Conservation (phyloP, 495 filamentous ascomycete species). For the Pseudotulostoma volvatum region DNA sequence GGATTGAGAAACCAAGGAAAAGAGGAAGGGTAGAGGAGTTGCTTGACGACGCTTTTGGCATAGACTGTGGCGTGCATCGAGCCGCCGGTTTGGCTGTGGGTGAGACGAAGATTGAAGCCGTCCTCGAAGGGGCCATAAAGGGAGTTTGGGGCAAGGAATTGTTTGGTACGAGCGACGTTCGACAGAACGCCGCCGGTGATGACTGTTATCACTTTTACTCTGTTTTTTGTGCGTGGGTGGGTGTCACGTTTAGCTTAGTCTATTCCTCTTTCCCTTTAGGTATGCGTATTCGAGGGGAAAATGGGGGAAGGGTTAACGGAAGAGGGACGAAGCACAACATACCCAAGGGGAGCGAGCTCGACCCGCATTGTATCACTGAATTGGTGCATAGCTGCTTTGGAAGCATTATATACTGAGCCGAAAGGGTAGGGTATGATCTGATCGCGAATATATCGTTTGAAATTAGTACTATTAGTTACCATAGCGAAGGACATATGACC, state of each 20-base stretch:
- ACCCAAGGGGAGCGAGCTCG: conserved; percentile 33
- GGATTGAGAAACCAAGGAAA: too few species aligned
- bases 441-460: background rate
- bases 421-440: conserved; percentile 38
- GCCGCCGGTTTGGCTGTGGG: conserved; percentile 39
- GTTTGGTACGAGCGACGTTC: conserved; percentile 37
- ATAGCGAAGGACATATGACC: too few species aligned
- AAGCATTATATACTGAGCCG: conserved; percentile 43
- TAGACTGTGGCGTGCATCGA: conserved; percentile 37
- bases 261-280: too few species aligned
- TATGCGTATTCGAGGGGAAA: too few species aligned
- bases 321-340: conserved; percentile 5
- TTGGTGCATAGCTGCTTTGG: conserved; percentile 46
- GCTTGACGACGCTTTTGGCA: conserved; percentile 38
- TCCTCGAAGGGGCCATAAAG: conserved; percentile 36
- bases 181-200: conserved; percentile 47
- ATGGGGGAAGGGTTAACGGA: background rate
- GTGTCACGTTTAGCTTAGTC: too few species aligned
- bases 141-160: conserved; percentile 29
- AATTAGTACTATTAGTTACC: background rate
- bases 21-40: conserved; percentile 33
- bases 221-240: too few species aligned
- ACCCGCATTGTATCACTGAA: conserved; percentile 45
- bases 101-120: conserved; percentile 35
- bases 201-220: conserved; percentile 37